phyloP scores from a whole-genome alignment of 2,329 filamentous ascomycete genomes.

The Exophiala oligosperma region DNA sequence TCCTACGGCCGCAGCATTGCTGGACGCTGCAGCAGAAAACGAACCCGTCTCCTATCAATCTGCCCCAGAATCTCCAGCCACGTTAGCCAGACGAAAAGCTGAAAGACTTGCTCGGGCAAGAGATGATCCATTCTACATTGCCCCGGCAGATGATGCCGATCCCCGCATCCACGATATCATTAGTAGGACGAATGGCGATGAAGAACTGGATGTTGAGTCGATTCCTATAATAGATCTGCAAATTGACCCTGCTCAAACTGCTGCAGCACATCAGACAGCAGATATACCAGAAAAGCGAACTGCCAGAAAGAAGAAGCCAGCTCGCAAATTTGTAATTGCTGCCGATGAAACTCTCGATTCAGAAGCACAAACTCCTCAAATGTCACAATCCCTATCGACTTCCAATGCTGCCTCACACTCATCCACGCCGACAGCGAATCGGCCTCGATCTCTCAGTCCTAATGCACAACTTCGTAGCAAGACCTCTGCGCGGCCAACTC shows the following conservation, averaged over 20 bases:
- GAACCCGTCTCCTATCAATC: slow-evolving; percentile 40
- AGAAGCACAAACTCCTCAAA: slow-evolving; percentile 1
- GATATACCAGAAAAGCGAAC: slow-evolving; percentile 22
- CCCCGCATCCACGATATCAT: slow-evolving; percentile 66
- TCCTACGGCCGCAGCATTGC: slow-evolving; percentile 9
- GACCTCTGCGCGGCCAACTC: slow-evolving; percentile 47
- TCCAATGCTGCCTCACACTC: slow-evolving; percentile 18
- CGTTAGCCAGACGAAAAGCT: slow-evolving; percentile 69
- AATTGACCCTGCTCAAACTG: slow-evolving; percentile 57
- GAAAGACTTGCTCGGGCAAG: slow-evolving; percentile 79
- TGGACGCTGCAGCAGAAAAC: slow-evolving; percentile 12
- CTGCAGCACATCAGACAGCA: slow-evolving; percentile 5
- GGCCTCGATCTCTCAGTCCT: slow-evolving; percentile 20
- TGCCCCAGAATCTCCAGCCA: slow-evolving; percentile 67
- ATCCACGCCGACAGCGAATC: slow-evolving; percentile 10
- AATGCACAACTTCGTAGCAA: not conserved
- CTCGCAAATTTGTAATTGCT: slow-evolving; percentile 66
- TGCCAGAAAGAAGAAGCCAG: slow-evolving; percentile 37
- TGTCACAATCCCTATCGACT: slow-evolving; percentile 42
- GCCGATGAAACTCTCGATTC: slow-evolving; percentile 69
- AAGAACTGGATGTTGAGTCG: slow-evolving; percentile 85
- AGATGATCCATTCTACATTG: slow-evolving; percentile 96
- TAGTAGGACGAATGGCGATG: slow-evolving; percentile 60
- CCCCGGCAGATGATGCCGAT: slow-evolving; percentile 62
- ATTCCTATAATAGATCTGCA: slow-evolving; percentile 96